Base-by-base conservation (phyloP, 2,329 filamentous ascomycete species). In the Westerdykella aurantiaca region DNA sequence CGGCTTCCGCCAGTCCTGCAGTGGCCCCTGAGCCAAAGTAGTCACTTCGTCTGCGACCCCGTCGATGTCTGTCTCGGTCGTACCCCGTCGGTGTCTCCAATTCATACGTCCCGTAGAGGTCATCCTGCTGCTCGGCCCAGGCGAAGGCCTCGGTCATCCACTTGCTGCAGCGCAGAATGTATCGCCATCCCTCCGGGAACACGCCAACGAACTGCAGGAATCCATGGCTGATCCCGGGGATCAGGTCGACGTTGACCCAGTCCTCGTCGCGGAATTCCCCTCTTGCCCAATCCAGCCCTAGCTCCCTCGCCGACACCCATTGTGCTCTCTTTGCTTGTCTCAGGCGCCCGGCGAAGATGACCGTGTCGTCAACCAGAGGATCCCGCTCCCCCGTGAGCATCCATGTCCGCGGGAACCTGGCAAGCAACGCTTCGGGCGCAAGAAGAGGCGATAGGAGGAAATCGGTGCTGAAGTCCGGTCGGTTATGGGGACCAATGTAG, bases 381-480 rank as follows among this genome's bases (percentile, higher is more conserved):
- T 98, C 93, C 23, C 91, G 84, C 70, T 98, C 93, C 39, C 93
- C 93, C 0, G 93, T 97, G 41, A 97, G 73, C 57, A 98, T 89
- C 65, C 91, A 95, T 0, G 86, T 93, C 64, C 94, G 95, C 1
- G 93, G 93, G 54, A 98, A 97, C n/a, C 79, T 78, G 12, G 84
- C 81, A 0, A 98, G 78, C 0, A 97, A 74, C 0, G 80, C 75
- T 53, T 96, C 91, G 0, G 93, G 93, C 0, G 93, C 90, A 0
- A 96, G 78, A 1, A 96, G 82, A 0, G 93, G 93, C 0, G 87
- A 95, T 2, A 98, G 79, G 0, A 95, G 78, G 63, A 89, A 96
- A 66, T 98, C 91, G 6, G 86, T 88, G 22, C 81, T 81, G 66
- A 98, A 97, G 63, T 97, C 89, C 0, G 93, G 93, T 1, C 90